Evolutionary conservation across 495 filamentous ascomycete species (phyloP), one percentile per base, ranked within the genome.

Genomic region (Melanomma pulvis-pyrius): DNA sequence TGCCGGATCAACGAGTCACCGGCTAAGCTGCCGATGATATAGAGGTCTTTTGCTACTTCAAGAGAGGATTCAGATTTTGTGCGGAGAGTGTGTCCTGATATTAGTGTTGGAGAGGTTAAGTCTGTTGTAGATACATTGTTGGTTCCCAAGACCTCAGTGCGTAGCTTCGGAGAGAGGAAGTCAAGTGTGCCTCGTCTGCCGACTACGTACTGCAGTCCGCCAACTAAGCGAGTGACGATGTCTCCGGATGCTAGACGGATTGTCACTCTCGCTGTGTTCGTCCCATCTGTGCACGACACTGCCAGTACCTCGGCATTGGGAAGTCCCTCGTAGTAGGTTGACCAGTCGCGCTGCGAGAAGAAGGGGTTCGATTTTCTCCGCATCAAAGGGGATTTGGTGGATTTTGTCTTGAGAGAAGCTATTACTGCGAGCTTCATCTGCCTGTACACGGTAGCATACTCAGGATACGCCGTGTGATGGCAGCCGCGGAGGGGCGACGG

Each of bases 1-100:
- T 87, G 88, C 1, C 87, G 80, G 30, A 89, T 82, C 1, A 89
- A 78, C 4, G 85, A 87, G 69, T 89, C 87, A 1, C 87, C 87
- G 0, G 85, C 86, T 55, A 89, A 67, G 56, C 86, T 88, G 11
- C 87, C 87, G 36, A 87, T 82, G 44, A 84, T 81, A 70, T 85
- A 88, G n/a, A 88, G 74, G 24, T 79, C 75, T 1, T 74, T 79
- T 0, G 83, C 79, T 60, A 88, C 76, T 69, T 88, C 83, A 24
- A 87, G 73, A 57, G 82, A 80, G 21, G 78, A 76, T 29, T 84
- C 76, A 0, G 82, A 80, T 75, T 82, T 83, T 41, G 75, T 65
- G n/a, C 87, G 81, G 32, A 89, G 76, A 0, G 83, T 86, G 61
- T 82, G 81, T 6, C 79, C 82, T 0, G 86, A 85, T 36, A 89